phyloP scores from a whole-genome alignment of 2,329 filamentous ascomycete species.

The Gaeumannomyces sp. region DNA sequence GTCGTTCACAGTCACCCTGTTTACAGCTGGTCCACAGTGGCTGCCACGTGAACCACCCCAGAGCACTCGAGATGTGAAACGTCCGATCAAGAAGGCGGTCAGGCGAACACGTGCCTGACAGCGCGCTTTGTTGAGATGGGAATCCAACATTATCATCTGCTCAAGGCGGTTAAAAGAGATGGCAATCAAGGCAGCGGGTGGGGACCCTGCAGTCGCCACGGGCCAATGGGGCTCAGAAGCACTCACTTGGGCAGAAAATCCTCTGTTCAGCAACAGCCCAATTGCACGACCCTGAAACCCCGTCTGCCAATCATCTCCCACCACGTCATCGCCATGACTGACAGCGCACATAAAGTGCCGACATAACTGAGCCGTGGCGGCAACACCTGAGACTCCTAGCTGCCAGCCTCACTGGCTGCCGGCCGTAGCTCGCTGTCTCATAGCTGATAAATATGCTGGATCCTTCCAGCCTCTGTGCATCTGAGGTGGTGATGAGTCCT shows the following conservation, averaged over 20 bases:
- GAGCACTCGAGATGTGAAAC: not conserved
- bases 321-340: not conserved
- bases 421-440: too few species aligned
- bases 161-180: not conserved
- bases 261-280: not conserved
- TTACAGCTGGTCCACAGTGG: too few species aligned
- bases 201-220: not conserved
- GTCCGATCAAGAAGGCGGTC: not conserved
- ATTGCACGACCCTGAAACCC: not conserved
- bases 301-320: not conserved
- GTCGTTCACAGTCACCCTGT: too few species aligned
- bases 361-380: not conserved
- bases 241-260: not conserved
- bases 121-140: not conserved
- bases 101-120: not conserved
- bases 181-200: not conserved
- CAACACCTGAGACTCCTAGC: not conserved
- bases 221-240: not conserved
- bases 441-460: not conserved
- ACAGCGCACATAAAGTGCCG: not conserved
- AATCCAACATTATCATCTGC: not conserved
- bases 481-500: not conserved
- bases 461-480: too few species aligned
- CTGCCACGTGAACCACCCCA: too few species aligned
- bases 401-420: too few species aligned